Base-by-base conservation (phyloP, 306 rosid genomes). In the Rosa multiflora region DNA sequence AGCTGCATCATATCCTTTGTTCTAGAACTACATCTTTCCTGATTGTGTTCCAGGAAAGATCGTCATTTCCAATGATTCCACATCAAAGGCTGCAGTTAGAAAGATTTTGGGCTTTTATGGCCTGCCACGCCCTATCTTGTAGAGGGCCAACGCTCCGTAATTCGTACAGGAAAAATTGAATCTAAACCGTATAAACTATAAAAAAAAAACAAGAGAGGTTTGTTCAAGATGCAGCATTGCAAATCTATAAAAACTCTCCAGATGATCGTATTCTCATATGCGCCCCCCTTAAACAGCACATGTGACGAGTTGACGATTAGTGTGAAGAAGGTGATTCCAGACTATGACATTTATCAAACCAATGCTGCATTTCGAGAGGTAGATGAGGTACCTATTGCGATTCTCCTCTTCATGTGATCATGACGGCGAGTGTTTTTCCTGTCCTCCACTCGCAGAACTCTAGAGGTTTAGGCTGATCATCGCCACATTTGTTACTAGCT, bases 401-500 rank as follows among this genome's bases (percentile, higher is more conserved):
- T 84, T 70, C 80, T 87, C 14, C 40, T 82, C 37, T 3, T 76
- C 77, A 20, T 78, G 84, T 48, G 52, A 48, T 29, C 72, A 61
- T 18, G 72, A 70, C 35, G 17, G 79, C 8, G 32, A 76, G 62
- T 78, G 76, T 32, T 32, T 32, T 32, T 32, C 37, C 3, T 32
- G 0, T 32, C 37, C 37, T 32, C 37, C 3, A 32, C n/a, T 87
- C 84, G 32, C n/a, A 3, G 10, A 78, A 53, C 87, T 86, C 15
- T 0, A 2, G 5, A 15, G 61, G 55, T 86, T 73, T 68, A 81
- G 62, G 75, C 78, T 87, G 71, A 73, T 84, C n/a, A 68, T 86
- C 20, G 73, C 85, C 2, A 87, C 90, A 11, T 87, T 67, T 58
- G 39, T 79, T 37, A 84, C 84, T 61, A 59, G 82, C 53, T 84